Evolutionary conservation across 2,329 filamentous ascomycete genomes (phyloP).

Genomic region (Pseudogymnoascus pannorum): DNA sequence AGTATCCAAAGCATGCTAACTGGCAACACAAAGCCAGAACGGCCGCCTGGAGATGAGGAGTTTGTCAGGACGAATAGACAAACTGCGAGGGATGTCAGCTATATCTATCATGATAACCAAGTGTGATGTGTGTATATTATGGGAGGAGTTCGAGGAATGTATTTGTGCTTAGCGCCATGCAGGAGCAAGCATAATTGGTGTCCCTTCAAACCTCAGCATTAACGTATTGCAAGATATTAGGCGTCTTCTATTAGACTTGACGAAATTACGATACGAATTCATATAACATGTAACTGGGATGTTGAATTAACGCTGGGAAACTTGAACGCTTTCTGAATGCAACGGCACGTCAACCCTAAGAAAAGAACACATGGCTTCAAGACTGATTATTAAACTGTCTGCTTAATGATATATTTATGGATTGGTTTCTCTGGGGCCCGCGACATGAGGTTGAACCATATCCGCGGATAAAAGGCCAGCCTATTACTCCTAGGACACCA

Average conservation of each 20-base stretch:
- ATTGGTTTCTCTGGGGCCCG: background rate
- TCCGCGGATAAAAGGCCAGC: background rate
- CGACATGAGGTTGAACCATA: background rate
- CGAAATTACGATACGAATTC: background rate
- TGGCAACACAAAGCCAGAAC: constrained; percentile 84
- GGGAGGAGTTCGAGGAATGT: background rate
- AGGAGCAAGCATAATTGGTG: background rate
- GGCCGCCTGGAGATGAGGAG: constrained; percentile 81
- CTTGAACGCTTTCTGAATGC: background rate
- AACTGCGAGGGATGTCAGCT: constrained; percentile 81
- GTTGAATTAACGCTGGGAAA: background rate
- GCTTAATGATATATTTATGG: background rate
- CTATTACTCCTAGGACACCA: background rate
- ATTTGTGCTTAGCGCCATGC: background rate
- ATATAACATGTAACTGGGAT: background rate
- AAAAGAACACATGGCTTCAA: too few relatives aligned
- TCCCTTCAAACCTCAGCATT: background rate
- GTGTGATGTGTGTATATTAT: constrained; percentile 5
- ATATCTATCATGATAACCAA: constrained; percentile 72
- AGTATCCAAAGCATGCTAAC: constrained; percentile 98
- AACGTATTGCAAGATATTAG: background rate
- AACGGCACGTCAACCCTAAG: background rate
- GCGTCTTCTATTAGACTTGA: constrained; percentile 4
- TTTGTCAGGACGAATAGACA: constrained; percentile 77
- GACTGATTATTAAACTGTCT: background rate